phyloP scores from a whole-genome alignment of 768 basidiomycete species.

The Boletus sp. region DNA sequence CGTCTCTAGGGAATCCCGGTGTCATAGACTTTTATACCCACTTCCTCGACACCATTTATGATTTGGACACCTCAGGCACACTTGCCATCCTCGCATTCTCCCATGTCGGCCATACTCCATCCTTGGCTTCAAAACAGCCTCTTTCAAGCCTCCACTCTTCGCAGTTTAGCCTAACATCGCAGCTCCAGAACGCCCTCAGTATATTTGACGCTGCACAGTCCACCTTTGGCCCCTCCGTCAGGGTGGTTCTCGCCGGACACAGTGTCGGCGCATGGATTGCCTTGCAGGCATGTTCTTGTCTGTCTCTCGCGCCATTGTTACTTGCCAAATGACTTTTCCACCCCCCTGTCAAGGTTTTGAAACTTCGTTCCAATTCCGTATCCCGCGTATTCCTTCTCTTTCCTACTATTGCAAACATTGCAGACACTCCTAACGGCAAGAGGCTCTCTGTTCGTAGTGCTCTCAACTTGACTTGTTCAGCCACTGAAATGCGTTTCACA shows the following conservation, averaged over 20 bases:
- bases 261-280: conserved; percentile 74
- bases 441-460: conserved; percentile 49
- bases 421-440: conserved; percentile 61
- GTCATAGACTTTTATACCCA: conserved; percentile 64
- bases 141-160: conserved; percentile 16
- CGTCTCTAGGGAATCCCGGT: conserved; percentile 50
- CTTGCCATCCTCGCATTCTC: conserved; percentile 60
- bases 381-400: conserved; percentile 59
- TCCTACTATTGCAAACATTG: conserved; percentile 67
- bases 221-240: conserved; percentile 33
- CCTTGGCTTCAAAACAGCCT: conserved; percentile 18
- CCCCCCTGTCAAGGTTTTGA: conserved; percentile 43
- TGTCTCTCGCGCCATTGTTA: background rate
- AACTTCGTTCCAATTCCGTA: conserved; percentile 40
- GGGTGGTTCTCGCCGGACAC: conserved; percentile 57
- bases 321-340: background rate
- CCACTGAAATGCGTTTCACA: background rate
- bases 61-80: conserved; percentile 29
- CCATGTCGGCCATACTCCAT: conserved; percentile 61
- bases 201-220: conserved; percentile 45
- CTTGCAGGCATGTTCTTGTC: conserved; percentile 46
- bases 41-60: conserved; percentile 56
- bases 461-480: too few species aligned
- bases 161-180: conserved; percentile 41
- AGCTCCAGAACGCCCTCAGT: conserved; percentile 55